Percentiles rank a stretch among this genome's conserved stretches.
Conservation (phyloP, 2,329 filamentous ascomycete species). For the Magnaporthiopsis poae region DNA sequence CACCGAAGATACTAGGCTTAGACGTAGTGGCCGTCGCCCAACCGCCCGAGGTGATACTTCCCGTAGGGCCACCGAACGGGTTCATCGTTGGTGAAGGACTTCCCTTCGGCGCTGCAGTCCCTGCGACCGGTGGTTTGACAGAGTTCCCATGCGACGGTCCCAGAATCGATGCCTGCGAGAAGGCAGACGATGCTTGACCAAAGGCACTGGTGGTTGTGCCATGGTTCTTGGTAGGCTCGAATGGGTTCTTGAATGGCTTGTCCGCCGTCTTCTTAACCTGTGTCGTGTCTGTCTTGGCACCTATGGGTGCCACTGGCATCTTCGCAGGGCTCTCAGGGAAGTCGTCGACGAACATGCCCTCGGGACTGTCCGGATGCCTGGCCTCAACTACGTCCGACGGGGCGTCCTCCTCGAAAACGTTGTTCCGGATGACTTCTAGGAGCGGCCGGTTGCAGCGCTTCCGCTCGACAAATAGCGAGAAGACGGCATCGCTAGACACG, state of each 20-base stretch:
- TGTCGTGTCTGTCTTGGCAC: not conserved
- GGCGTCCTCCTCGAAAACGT: slow-evolving; percentile 34
- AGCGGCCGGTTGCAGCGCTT: slow-evolving; percentile 46
- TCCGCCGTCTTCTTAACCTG: not conserved
- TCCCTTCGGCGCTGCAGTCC: not conserved
- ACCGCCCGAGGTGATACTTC: not conserved
- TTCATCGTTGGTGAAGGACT: not conserved
- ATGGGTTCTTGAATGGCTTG: not conserved
- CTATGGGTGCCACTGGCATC: not conserved
- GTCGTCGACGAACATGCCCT: slow-evolving; percentile 20
- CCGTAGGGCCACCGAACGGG: not conserved
- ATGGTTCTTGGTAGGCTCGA: not conserved
- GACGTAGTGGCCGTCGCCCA: not conserved
- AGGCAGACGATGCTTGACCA: not conserved
- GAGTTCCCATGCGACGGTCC: slow-evolving; percentile 3
- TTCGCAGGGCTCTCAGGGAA: not conserved
- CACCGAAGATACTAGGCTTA: not conserved
- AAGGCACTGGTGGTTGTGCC: not conserved
- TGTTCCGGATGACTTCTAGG: slow-evolving; percentile 46
- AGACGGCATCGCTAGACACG: slow-evolving; percentile 35
- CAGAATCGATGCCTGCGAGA: not conserved
- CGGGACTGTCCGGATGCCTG: slow-evolving; percentile 10
- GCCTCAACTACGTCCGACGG: slow-evolving; percentile 8
- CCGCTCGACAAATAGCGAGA: slow-evolving; percentile 50
- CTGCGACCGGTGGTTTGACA: not conserved